Evolutionary conservation across 1,284 basidiomycete species (phyloP), one percentile per base, ranked within the genome.

Genomic region (Fomitopsis betulina): DNA sequence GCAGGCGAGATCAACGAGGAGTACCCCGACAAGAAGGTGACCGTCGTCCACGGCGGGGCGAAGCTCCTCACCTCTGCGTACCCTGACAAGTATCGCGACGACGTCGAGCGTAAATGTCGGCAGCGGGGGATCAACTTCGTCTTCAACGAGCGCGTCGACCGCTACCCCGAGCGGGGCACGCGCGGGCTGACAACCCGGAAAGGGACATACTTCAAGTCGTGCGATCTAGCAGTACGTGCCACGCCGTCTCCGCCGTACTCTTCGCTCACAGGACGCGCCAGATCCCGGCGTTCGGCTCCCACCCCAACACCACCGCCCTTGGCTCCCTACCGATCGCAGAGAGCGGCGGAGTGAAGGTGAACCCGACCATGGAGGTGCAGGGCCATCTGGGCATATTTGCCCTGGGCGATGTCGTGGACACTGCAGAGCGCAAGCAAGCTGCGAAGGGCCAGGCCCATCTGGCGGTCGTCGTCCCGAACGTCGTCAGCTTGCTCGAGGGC

Each of bases 11-110:
- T 88, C 54, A 79, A 86, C 62, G 65, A 72, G 2, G 67, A 77
- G 0, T 89, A 89, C 63, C 79, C 58, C 2, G 67, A 75, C 21
- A 87, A 83, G 70, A 77, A 79, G 58, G 78, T 90, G 12, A 89
- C 86, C 4, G 78, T 91, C 52, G 79, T 91, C 1, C 87, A 91
- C 21, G 76, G 78, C 32, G 74, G 76, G 21, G 60, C 65, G 0
- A 68, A 73, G 19, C 79, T 89, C 8, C 72, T 90, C 51, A 90
- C 87, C 65, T 63, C 72, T 0, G 67, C 76, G 0, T 91, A 90
- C 64, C 80, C 86, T 0, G 69, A 75, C 23, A 80, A 79, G 60
- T 82, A 81, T 70, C 80, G 88, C 45, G 75, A 74, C 17, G 73
- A 71, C 19, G 66, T 84, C 2, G 77, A 75, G 47, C 69, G 71